Percentiles rank a stretch among this genome's conserved stretches.
Conservation (phyloP, 2,329 filamentous ascomycete genomes). For the Scytalidium lignicola region DNA sequence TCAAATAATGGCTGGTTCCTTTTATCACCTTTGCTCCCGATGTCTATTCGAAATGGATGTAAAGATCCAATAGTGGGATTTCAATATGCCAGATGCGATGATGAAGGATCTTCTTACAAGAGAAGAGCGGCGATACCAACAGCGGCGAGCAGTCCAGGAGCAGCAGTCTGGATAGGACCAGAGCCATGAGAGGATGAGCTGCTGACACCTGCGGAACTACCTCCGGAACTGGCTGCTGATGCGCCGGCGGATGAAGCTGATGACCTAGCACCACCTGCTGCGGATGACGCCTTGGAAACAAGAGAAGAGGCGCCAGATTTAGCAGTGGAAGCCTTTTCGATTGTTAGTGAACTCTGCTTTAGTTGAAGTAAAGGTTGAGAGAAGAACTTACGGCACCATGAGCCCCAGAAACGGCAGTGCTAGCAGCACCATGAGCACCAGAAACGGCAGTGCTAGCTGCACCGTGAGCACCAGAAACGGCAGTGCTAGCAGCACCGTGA, state of each 20-base stretch:
- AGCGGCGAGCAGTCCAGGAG: conserved; percentile 21
- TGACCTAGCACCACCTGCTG: conserved; percentile 5
- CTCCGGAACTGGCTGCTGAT: too few species aligned
- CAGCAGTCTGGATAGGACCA: conserved; percentile 21
- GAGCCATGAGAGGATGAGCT: too few species aligned
- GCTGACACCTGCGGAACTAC: too few species aligned
- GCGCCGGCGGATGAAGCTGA: conserved; percentile 14
- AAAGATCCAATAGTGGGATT: too few species aligned
- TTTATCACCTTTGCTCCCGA: too few species aligned
- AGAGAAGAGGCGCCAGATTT: conserved; percentile 1
- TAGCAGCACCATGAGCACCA: conserved; percentile 7
- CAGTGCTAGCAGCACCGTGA: conserved; percentile 6
- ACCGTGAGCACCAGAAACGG: conserved; percentile 5
- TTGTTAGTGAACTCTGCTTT: too few species aligned
- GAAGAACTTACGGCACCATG: not conserved
- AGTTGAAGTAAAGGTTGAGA: too few species aligned
- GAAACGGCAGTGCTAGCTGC: conserved; percentile 3
- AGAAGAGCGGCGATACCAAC: conserved; percentile 26
- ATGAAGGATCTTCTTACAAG: conserved; percentile 19
- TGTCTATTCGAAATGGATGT: too few species aligned
- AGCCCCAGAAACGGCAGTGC: not conserved
- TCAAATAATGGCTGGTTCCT: too few species aligned
- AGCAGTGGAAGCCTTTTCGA: too few species aligned
- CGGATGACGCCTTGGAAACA: conserved; percentile 4
- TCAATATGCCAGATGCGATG: too few species aligned